These are phyloP conservation scores for Comarum palustre DNA, from an alignment of 306 rosid species.

Conservation along the genomic window DNA sequence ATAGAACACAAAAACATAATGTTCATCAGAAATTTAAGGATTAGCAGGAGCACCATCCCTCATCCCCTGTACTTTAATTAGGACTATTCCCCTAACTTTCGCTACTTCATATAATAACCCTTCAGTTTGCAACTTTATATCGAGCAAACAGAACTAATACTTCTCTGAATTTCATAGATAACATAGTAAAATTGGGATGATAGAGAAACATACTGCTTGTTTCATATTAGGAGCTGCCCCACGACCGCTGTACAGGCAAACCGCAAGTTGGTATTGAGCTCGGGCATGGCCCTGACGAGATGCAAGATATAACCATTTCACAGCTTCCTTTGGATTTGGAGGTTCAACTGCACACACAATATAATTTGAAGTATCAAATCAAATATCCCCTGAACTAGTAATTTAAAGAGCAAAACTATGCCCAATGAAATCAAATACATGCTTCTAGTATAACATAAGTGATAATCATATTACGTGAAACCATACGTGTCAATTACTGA, in stretches of 20 bases:
- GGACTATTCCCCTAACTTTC: not conserved
- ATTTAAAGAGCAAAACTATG: not conserved
- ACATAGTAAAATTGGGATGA: not conserved
- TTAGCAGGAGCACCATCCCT: not conserved
- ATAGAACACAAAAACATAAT: not conserved
- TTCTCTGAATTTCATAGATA: not conserved
- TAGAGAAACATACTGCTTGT: conserved; percentile 59
- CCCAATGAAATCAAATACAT: too few species aligned
- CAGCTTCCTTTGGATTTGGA: conserved; percentile 61
- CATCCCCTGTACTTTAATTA: not conserved
- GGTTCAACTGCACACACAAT: conserved; percentile 62
- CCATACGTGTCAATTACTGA: not conserved
- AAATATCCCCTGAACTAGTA: not conserved
- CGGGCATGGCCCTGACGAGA: conserved; percentile 59
- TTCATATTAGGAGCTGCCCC: conserved; percentile 42
- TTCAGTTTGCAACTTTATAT: not conserved
- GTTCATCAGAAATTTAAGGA: not conserved
- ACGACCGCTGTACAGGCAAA: conserved; percentile 70
- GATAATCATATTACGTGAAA: not conserved
- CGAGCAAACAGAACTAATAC: not conserved
- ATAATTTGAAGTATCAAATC: not conserved
- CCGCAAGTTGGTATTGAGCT: conserved; percentile 89
- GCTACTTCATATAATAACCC: not conserved
- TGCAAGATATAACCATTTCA: conserved; percentile 62
- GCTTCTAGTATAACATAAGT: too few species aligned